A percentile compares a stretch with the other conserved stretches of the same genome.
Conservation (phyloP, 108 stramenopile species). For the Skeletonema tropicum region DNA sequence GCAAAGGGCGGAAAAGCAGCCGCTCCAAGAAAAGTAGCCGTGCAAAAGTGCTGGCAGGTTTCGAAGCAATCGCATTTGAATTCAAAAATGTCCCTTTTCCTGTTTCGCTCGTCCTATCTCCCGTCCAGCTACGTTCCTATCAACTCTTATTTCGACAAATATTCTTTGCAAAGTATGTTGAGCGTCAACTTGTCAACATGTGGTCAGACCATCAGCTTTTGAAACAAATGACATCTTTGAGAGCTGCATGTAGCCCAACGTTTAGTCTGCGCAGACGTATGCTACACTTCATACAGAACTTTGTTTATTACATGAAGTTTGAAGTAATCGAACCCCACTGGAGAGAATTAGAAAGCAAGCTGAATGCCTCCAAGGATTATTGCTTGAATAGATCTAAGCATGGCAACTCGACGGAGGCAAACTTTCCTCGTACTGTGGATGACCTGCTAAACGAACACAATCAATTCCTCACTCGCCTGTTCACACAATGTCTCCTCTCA, state of each 20-base stretch:
- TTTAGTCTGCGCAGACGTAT: slow-evolving; percentile 92
- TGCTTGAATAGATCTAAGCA: slow-evolving; percentile 12
- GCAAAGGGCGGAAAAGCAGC: slow-evolving; percentile 41
- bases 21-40: slow-evolving; percentile 47
- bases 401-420: slow-evolving; percentile 6
- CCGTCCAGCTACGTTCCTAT: slow-evolving; percentile 83
- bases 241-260: slow-evolving; percentile 76
- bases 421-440: slow-evolving; percentile 80
- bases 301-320: slow-evolving; percentile 96
- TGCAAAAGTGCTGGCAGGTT: slow-evolving; percentile 72
- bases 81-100: slow-evolving; percentile 89
- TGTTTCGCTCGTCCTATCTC: slow-evolving; percentile 86
- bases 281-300: slow-evolving; percentile 98
- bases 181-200: slow-evolving; percentile 87
- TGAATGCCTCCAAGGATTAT: slow-evolving; percentile 33
- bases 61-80: slow-evolving; percentile 90
- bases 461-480: slow-evolving; percentile 81
- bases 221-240: slow-evolving; percentile 80
- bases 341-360: slow-evolving; percentile 69
- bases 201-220: slow-evolving; percentile 93
- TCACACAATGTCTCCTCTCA: slow-evolving; percentile 94
- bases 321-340: slow-evolving; percentile 97
- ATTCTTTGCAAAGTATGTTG: slow-evolving; percentile 98
- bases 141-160: slow-evolving; percentile 96
- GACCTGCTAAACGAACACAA: slow-evolving; percentile 86